Evolutionary conservation across 176 grass and related monocot genomes (phyloP).

Genomic region (Microstegium vimineum): DNA sequence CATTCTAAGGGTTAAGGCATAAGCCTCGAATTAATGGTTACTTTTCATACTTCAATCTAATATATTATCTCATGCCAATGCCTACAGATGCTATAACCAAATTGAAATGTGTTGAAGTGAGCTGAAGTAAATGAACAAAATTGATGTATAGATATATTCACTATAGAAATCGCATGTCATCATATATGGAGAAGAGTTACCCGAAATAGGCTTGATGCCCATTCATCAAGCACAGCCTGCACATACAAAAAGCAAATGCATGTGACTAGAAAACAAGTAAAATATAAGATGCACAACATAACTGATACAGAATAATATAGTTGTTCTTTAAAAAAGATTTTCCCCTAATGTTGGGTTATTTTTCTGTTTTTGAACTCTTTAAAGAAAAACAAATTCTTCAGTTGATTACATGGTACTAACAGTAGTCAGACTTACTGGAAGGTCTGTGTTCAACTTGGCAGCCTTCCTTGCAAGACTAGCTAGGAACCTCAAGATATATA

Average conservation of each 20-base stretch:
- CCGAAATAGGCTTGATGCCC: slow-evolving; percentile 92
- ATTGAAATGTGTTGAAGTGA: slow-evolving; percentile 12
- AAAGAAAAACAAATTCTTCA: background rate
- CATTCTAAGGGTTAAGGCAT: background rate
- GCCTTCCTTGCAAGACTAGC: slow-evolving; percentile 63
- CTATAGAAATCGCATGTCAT: background rate
- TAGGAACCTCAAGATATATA: slow-evolving; percentile 90
- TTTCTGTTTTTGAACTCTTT: slow-evolving; percentile 6
- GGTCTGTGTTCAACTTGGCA: slow-evolving; percentile 83
- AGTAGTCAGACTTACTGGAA: slow-evolving; percentile 53
- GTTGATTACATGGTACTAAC: background rate
- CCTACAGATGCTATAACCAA: background rate
- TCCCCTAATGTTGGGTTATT: background rate
- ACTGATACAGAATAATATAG: background rate
- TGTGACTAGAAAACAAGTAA: slow-evolving; percentile 24
- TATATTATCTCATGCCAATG: slow-evolving; percentile 2
- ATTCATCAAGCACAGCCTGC: slow-evolving; percentile 93
- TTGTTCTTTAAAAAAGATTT: background rate
- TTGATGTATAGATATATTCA: background rate
- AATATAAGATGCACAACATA: slow-evolving; percentile 5
- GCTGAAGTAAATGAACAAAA: background rate
- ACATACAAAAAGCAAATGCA: slow-evolving; percentile 22
- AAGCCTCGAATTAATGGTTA: background rate
- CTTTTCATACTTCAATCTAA: slow-evolving; percentile 1
- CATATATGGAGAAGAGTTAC: slow-evolving; percentile 45